These are phyloP conservation scores for Saccharata proteae DNA, from an alignment of 2,329 filamentous ascomycete species.

Conservation along the genomic window DNA sequence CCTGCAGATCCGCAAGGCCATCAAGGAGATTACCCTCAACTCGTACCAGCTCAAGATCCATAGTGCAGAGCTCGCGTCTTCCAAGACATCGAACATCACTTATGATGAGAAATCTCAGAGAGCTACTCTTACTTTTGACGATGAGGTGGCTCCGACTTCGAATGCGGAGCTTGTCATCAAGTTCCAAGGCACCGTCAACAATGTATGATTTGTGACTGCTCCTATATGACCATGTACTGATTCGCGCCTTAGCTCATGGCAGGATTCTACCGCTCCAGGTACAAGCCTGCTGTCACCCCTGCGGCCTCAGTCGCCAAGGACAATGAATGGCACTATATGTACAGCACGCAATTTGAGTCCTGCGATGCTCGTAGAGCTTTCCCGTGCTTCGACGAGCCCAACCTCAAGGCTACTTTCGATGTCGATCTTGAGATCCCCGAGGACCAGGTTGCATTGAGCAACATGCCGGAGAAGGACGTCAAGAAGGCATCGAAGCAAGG, in stretches of 20 bases:
- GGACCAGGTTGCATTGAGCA: slow-evolving; percentile 79
- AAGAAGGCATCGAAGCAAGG: slow-evolving; percentile 49
- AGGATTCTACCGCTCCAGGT: slow-evolving; percentile 88
- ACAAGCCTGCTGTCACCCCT: slow-evolving; percentile 65
- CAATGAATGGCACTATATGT: slow-evolving; percentile 51
- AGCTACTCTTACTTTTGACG: slow-evolving; percentile 62
- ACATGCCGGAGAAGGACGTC: slow-evolving; percentile 79
- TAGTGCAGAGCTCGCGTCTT: slow-evolving; percentile 47
- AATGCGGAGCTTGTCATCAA: slow-evolving; percentile 57
- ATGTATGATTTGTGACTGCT: slow-evolving; percentile 34
- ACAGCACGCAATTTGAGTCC: slow-evolving; percentile 95
- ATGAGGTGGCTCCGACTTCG: slow-evolving; percentile 55
- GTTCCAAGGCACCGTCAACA: slow-evolving; percentile 76
- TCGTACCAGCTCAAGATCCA: slow-evolving; percentile 70
- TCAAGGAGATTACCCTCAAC: slow-evolving; percentile 73
- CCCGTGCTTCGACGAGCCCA: slow-evolving; percentile 93
- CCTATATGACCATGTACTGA: too few species aligned
- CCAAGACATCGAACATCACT: slow-evolving; percentile 54
- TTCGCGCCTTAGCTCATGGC: slow-evolving; percentile 47
- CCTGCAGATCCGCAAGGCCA: slow-evolving; percentile 56
- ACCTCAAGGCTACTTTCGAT: slow-evolving; percentile 87
- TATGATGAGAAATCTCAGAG: slow-evolving; percentile 81
- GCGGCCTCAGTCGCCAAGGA: slow-evolving; percentile 67
- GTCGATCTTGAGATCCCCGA: slow-evolving; percentile 84
- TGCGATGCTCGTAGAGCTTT: slow-evolving; percentile 92